phyloP scores from a whole-genome alignment of 2,329 filamentous ascomycete species.

The Lachnellula occidentalis region DNA sequence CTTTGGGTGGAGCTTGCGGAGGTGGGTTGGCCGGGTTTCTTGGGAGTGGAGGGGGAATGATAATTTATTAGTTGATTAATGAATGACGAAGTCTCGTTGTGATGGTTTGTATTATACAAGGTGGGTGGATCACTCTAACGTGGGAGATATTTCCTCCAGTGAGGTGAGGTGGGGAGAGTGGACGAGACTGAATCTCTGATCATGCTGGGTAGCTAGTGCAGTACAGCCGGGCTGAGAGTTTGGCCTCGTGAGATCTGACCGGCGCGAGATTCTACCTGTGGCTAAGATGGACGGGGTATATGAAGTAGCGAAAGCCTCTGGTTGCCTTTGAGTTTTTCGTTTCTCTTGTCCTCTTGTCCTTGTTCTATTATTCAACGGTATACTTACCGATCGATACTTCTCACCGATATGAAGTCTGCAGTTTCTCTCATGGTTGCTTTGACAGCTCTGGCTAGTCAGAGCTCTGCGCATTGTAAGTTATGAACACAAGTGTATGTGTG shows the following conservation, averaged over 20 bases:
- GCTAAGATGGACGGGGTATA: no score
- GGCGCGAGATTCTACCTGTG: neutral
- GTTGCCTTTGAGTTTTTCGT: neutral
- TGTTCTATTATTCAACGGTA: neutral
- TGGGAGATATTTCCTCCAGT: neutral
- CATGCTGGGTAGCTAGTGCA: no score
- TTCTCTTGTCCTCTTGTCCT: neutral
- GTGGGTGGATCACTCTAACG: no score
- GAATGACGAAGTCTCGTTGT: no score
- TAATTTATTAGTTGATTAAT: no score
- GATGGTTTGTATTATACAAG: no score
- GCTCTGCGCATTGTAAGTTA: slow-evolving; percentile 14
- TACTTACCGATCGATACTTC: neutral
- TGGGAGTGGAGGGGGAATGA: no score
- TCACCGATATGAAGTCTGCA: slow-evolving; percentile 13
- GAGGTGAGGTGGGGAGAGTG: neutral
- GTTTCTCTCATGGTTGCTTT: slow-evolving; percentile 6
- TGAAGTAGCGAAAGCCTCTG: neutral
- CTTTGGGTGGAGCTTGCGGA: no score
- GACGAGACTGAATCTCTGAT: neutral
- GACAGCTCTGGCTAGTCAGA: slow-evolving; percentile 8
- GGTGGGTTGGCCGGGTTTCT: no score
- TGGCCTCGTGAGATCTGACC: neutral
- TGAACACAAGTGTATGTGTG: neutral
- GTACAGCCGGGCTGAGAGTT: neutral